Percentiles rank a stretch among this genome's conserved stretches.
Conservation (phyloP, 139 green algal genomes). For the Auxenochlorella pyrenoidosa region DNA sequence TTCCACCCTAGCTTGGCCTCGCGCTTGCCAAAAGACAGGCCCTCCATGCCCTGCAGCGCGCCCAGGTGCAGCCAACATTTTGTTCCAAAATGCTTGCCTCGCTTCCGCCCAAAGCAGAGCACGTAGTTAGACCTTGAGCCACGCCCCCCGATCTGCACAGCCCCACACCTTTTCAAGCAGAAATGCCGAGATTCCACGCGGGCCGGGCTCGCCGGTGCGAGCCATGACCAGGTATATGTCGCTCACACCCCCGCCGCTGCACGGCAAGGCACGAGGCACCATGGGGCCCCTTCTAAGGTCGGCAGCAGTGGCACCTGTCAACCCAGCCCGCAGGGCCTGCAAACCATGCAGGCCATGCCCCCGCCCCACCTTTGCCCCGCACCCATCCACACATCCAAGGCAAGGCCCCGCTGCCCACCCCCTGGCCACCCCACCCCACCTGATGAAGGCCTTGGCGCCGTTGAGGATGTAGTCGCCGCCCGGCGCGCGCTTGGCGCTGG, state of each 20-base stretch:
- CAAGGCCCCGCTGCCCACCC: background rate
- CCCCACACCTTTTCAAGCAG: constrained; percentile 63
- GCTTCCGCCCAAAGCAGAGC: background rate
- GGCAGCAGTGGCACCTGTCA: no score
- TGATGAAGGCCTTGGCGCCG: constrained; percentile 46
- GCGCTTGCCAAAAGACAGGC: constrained; percentile 79
- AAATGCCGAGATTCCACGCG: constrained; percentile 74
- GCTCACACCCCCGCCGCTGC: constrained; percentile 58
- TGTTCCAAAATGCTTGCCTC: background rate
- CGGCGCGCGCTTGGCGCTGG: constrained; percentile 47
- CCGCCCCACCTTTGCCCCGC: background rate
- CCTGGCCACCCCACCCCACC: background rate
- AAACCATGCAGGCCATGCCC: background rate
- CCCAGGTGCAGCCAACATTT: background rate
- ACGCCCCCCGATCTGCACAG: background rate
- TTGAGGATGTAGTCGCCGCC: constrained; percentile 60
- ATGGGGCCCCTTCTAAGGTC: no score
- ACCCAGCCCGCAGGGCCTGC: no score
- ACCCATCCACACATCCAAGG: background rate
- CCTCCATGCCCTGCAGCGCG: constrained; percentile 53
- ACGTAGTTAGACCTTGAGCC: background rate
- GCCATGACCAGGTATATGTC: constrained; percentile 85
- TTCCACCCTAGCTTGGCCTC: constrained; percentile 90
- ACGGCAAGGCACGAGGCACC: background rate
- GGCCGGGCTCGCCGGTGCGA: constrained; percentile 60